Evolutionary conservation across 805 yeast species (phyloP).

Genomic region (Wickerhamiella lipophila): DNA sequence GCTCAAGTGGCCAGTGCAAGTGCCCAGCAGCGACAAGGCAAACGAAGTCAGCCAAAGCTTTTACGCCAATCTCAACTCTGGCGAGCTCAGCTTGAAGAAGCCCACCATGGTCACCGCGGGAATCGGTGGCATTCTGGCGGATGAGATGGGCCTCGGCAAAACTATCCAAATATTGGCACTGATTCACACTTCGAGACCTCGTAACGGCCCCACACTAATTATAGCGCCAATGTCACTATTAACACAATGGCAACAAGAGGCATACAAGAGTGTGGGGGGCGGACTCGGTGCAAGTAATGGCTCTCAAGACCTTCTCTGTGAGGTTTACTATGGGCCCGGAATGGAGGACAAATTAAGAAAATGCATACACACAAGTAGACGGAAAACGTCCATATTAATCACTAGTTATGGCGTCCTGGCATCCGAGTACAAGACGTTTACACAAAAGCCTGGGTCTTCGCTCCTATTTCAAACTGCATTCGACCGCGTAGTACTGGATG

Average conservation of each 20-base stretch:
- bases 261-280: slow-evolving; percentile 30
- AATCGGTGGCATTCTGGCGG: slow-evolving; percentile 82
- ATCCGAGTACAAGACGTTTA: slow-evolving; percentile 45
- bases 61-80: slow-evolving; percentile 68
- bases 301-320: slow-evolving; percentile 17
- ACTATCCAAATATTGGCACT: slow-evolving; percentile 74
- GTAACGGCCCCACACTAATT: slow-evolving; percentile 41
- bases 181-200: slow-evolving; percentile 36
- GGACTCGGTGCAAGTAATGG: too few species aligned
- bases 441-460: slow-evolving; percentile 12
- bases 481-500: slow-evolving; percentile 70
- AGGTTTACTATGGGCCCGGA: slow-evolving; percentile 66
- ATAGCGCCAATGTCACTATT: slow-evolving; percentile 83
- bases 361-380: slow-evolving; percentile 39
- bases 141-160: slow-evolving; percentile 95
- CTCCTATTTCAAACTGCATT: slow-evolving; percentile 65
- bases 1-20: slow-evolving; percentile 51
- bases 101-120: slow-evolving; percentile 52
- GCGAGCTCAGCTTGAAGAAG: slow-evolving; percentile 55
- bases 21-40: slow-evolving; percentile 4
- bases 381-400: slow-evolving; percentile 35
- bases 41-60: slow-evolving; percentile 30
- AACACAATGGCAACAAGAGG: slow-evolving; percentile 86
- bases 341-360: slow-evolving; percentile 28
- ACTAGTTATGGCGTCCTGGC: slow-evolving; percentile 84